These are phyloP conservation scores for Fragaria nilgerrensis DNA, from an alignment of 306 rosid species.

Conservation along the genomic window DNA sequence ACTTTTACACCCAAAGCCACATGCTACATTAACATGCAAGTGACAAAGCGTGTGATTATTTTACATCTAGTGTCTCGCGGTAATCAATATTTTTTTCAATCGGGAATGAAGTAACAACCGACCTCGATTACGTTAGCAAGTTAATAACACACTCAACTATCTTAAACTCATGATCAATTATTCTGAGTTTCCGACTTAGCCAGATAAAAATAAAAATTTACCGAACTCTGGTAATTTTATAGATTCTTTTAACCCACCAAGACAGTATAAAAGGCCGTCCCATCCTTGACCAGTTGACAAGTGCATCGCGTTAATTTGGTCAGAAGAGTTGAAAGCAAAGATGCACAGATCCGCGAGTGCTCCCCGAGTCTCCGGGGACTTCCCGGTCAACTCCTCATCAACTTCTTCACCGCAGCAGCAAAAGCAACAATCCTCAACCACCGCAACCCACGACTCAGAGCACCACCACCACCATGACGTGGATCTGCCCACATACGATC, in stretches of 20 bases:
- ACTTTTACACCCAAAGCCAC: too few species aligned
- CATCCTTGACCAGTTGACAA: not conserved
- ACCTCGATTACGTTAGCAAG: too few species aligned
- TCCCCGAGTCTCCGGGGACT: conserved; percentile 20
- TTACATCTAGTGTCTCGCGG: too few species aligned
- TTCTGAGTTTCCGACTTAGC: too few species aligned
- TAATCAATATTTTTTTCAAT: too few species aligned
- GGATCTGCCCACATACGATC: conserved; percentile 69
- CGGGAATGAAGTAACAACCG: too few species aligned
- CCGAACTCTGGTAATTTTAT: not conserved
- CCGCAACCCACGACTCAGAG: conserved; percentile 29
- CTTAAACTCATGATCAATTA: too few species aligned
- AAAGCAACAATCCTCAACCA: not conserved
- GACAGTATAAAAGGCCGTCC: not conserved
- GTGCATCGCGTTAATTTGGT: not conserved
- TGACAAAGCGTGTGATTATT: too few species aligned
- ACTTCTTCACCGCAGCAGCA: conserved; percentile 16
- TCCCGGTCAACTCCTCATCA: conserved; percentile 8
- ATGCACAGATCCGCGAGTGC: conserved; percentile 46
- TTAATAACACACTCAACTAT: too few species aligned
- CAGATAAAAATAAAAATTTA: too few species aligned
- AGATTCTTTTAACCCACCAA: not conserved
- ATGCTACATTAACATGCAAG: too few species aligned
- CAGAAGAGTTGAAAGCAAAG: conserved; percentile 3
- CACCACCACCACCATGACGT: conserved; percentile 22